These are phyloP conservation scores for Daldinia bambusicola DNA, from an alignment of 495 filamentous ascomycete genomes.

Conservation along the genomic window DNA sequence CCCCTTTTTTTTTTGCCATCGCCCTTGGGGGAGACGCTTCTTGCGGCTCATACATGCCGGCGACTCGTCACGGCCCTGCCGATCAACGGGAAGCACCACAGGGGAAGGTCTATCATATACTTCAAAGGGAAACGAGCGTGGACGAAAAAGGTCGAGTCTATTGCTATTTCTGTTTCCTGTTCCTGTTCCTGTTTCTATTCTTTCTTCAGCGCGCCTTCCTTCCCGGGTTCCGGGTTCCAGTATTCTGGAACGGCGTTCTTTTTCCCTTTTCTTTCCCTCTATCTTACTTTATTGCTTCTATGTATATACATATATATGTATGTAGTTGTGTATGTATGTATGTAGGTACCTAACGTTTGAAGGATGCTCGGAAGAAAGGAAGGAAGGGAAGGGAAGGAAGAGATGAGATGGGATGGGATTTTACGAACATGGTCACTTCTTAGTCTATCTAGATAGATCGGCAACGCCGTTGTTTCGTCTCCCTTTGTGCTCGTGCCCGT, in stretches of 20 bases:
- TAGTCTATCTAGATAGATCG: constrained; percentile 24
- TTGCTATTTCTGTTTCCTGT: neutral
- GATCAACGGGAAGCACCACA: constrained; percentile 30
- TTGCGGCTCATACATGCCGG: constrained; percentile 1
- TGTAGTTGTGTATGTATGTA: neutral
- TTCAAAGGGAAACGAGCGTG: constrained; percentile 33
- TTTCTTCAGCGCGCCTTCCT: constrained; percentile 8
- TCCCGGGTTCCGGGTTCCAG: constrained; percentile 38
- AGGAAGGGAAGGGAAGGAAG: too few relatives aligned
- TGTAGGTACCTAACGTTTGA: neutral
- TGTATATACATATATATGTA: constrained; percentile 13
- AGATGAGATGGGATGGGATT: constrained; percentile 1
- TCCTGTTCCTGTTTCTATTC: neutral
- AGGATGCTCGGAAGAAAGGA: neutral
- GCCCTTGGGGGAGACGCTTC: neutral
- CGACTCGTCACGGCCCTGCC: constrained; percentile 39
- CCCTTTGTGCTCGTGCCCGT: too few relatives aligned
- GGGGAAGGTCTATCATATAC: constrained; percentile 35
- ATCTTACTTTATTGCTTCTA: too few relatives aligned
- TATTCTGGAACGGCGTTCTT: constrained; percentile 27
- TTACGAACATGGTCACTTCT: neutral
- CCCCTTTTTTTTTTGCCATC: too few relatives aligned
- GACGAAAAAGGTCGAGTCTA: constrained; percentile 12
- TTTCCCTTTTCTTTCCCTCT: neutral
- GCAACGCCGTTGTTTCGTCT: neutral